Conservation (phyloP, 2,329 filamentous ascomycete genomes). For the Dothideomycetidae sp. region DNA sequence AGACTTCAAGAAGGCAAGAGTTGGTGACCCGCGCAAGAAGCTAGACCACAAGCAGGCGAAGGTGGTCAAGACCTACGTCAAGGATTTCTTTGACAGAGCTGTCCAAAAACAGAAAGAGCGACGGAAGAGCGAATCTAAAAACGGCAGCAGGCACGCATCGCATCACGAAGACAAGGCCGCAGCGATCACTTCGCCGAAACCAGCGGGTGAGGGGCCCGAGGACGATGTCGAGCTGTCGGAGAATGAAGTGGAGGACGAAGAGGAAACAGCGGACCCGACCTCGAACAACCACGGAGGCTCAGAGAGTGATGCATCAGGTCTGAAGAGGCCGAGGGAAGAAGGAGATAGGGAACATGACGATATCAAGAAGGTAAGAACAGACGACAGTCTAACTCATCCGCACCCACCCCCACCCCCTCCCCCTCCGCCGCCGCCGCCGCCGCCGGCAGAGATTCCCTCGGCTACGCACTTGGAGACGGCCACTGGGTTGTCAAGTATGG, state of each 20-base stretch:
- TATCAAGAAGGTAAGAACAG: constrained; percentile 20
- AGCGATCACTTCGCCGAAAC: neutral
- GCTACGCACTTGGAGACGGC: constrained; percentile 13
- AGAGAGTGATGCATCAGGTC: constrained; percentile 17
- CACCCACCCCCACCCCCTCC: constrained; percentile 30
- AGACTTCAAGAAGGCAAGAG: constrained; percentile 81
- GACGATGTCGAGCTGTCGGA: constrained; percentile 21
- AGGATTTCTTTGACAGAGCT: constrained; percentile 76
- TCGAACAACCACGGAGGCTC: constrained; percentile 16
- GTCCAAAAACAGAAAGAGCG: constrained; percentile 54
- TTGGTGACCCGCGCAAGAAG: constrained; percentile 66
- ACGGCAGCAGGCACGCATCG: constrained; percentile 16
- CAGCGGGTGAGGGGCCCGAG: constrained; percentile 14
- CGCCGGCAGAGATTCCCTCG: neutral
- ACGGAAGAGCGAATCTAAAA: constrained; percentile 27
- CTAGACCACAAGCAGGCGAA: constrained; percentile 57
- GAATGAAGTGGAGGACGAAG: constrained; percentile 12
- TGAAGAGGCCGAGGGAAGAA: constrained; percentile 23
- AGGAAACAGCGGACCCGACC: constrained; percentile 13
- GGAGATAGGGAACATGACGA: constrained; percentile 21
- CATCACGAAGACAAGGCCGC: constrained; percentile 5
- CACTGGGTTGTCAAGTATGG: constrained; percentile 7
- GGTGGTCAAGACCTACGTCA: constrained; percentile 70
- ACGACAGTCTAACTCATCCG: constrained; percentile 16
- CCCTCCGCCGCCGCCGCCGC: constrained; percentile 16